Base-by-base conservation (phyloP, 2,329 filamentous ascomycete genomes). In the Aurifilum marmelostoma region DNA sequence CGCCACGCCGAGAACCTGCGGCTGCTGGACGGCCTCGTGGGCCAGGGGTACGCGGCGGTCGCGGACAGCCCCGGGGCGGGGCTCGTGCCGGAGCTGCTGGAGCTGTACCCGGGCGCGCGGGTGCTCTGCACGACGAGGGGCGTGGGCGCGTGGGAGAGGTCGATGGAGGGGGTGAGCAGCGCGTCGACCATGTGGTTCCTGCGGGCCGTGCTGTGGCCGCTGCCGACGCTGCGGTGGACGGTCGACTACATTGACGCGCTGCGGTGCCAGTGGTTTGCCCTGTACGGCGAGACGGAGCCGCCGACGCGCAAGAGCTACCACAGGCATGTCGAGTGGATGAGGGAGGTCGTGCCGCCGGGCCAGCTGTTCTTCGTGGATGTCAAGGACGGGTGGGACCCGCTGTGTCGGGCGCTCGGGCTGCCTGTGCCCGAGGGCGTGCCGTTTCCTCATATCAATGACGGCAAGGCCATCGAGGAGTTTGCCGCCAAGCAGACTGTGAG, bases 51-150 rank as follows among this genome's bases (percentile, higher is more conserved):
- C 72, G 76, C 77, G 63, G 78, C 77, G 43, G 78, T 76, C 64
- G 78, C 79, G 75, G 84, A 86, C 73, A 75, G 80, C 39, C 84
- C 84, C 1, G 79, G 79, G 4, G 77, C 73, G 43, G 74, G 80
- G 27, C 78, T 85, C 21, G 79, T 77, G 27, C 79, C 81, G 54
- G 83, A 86, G 71, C 77, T 85, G 66, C 75, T 86, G 74, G 78
- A 81, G 50, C 74, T 85, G 43, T 85, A 84, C 72, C 84, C 84
- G 0, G 79, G 85, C 50, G 83, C 84, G 24, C 79, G 81, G 65
- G 83, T 86, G 39, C 80, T 86, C 66, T 80, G 78, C 71, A 83
- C 82, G 18, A 80, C 78, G 1, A 76, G 81, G 63, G 77, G 80
- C 68, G 74, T 78, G 58, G 73, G 73, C 47, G 76, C 77, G 3